phyloP scores from a whole-genome alignment of 164 flowering plant genomes.

The grape (Vitis vinifera) region ASM3070453v1 NC_081816.1:7455501-7456000 shows the following conservation, averaged over 20 bases:
- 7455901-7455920: constrained; percentile 21
- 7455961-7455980: constrained; percentile 37
- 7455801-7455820: constrained; percentile 6
- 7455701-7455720: not conserved
- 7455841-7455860: constrained; percentile 47
- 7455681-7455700: not conserved
- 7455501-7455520: constrained; percentile 6
- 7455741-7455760: not conserved
- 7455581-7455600: constrained; percentile 18
- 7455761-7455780: constrained; percentile 8
- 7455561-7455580: constrained; percentile 9
- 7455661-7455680: not conserved
- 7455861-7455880: constrained; percentile 34
- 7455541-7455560: not conserved
- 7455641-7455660: not conserved
- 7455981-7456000: constrained; percentile 43
- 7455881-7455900: constrained; percentile 27
- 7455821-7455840: constrained; percentile 42
- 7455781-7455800: not conserved
- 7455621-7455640: not conserved
- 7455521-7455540: constrained; percentile 9
- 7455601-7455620: constrained; percentile 16
- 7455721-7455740: not conserved
- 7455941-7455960: constrained; percentile 16
- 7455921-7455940: constrained; percentile 29